Evolutionary conservation across 1,284 basidiomycete species (phyloP).

Genomic region (Paramarasmius palmivorus): DNA sequence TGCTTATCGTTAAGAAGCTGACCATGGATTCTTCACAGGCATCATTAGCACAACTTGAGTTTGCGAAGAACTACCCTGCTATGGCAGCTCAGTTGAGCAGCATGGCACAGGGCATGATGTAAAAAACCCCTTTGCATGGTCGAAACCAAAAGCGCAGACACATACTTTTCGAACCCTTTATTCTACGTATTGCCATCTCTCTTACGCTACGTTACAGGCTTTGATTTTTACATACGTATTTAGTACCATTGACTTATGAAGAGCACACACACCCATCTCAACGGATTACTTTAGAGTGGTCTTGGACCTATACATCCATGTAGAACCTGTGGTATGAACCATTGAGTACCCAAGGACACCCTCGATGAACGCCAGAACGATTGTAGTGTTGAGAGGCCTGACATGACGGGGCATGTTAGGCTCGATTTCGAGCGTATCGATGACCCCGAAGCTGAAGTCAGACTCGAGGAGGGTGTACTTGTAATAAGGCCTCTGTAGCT

Average conservation of each 20-base stretch:
- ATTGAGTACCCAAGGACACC: constrained; percentile 35
- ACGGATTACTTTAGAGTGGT: constrained; percentile 17
- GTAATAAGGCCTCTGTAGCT: constrained; percentile 28
- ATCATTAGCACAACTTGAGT: constrained; percentile 78
- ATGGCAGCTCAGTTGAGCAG: constrained; percentile 62
- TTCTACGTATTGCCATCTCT: too few relatives aligned
- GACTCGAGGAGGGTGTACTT: constrained; percentile 33
- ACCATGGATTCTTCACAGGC: constrained; percentile 48
- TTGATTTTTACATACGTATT: too few relatives aligned
- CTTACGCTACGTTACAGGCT: background rate
- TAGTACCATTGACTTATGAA: too few relatives aligned
- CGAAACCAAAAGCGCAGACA: background rate
- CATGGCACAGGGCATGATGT: constrained; percentile 6
- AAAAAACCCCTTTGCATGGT: too few relatives aligned
- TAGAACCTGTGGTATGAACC: constrained; percentile 28
- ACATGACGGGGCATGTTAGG: constrained; percentile 20
- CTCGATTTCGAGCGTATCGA: constrained; percentile 32
- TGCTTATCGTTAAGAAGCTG: constrained; percentile 9
- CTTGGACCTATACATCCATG: constrained; percentile 29
- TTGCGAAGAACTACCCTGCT: constrained; percentile 80
- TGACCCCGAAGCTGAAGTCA: constrained; percentile 30
- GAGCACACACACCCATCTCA: too few relatives aligned
- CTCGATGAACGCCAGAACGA: constrained; percentile 37
- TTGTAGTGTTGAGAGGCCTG: constrained; percentile 27
- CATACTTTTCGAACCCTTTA: background rate